These are phyloP conservation scores for Globisporangium splendens DNA, from an alignment of 352 stramenopile genomes.

Conservation along the genomic window DNA sequence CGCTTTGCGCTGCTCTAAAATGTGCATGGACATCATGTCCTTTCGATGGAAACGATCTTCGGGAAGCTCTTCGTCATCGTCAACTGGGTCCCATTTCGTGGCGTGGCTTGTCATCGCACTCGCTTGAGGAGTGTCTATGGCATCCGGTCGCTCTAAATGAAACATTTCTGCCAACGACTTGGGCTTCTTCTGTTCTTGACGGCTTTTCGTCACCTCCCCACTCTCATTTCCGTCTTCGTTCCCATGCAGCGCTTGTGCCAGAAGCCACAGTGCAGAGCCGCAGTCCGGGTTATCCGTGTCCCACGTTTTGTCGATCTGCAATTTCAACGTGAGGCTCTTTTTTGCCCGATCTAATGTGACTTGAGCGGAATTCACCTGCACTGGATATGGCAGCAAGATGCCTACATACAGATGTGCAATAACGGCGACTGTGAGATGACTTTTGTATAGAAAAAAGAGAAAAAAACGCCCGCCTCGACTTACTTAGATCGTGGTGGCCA, in stretches of 20 bases:
- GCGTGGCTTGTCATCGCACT: too few species aligned
- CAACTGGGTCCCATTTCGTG: conserved; percentile 50
- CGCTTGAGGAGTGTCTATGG: conserved; percentile 7
- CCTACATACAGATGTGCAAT: conserved; percentile 15
- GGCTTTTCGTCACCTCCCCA: too few species aligned
- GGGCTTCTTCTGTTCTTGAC: conserved; percentile 16
- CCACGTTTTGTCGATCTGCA: conserved; percentile 58
- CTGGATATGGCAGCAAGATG: conserved; percentile 67
- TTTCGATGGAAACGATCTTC: conserved; percentile 77
- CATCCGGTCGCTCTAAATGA: conserved; percentile 32
- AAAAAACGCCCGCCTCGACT: conserved; percentile 2
- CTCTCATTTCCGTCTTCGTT: conserved; percentile 15
- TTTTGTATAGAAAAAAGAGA: neutral
- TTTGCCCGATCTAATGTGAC: conserved; percentile 30
- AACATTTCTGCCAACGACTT: conserved; percentile 73
- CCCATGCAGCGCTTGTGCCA: conserved; percentile 46
- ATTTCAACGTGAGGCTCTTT: conserved; percentile 35
- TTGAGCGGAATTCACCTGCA: conserved; percentile 26
- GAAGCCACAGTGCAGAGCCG: conserved; percentile 65
- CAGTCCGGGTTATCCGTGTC: conserved; percentile 31
- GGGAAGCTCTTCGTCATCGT: conserved; percentile 73
- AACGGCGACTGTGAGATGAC: too few species aligned
- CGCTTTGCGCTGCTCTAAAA: conserved; percentile 62
- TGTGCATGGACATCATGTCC: conserved; percentile 87
- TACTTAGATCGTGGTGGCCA: conserved; percentile 53